Evolutionary conservation across 140 eudicot species (phyloP).

Genomic region (Artemisia princeps): DNA sequence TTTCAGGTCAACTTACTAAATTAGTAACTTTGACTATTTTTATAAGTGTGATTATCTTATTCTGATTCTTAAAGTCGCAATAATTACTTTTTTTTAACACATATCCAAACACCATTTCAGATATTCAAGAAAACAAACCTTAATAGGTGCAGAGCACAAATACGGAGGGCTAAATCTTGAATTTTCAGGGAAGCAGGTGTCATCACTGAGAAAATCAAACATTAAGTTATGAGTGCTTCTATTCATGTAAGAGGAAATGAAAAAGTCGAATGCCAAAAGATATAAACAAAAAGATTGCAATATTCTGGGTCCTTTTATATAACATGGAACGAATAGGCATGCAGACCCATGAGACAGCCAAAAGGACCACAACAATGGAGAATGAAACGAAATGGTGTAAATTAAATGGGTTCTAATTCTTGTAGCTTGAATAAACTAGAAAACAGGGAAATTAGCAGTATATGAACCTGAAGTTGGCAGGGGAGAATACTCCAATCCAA

Average conservation of each 20-base stretch:
- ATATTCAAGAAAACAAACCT: conserved; percentile 43
- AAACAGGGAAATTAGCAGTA: background rate
- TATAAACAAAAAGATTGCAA: no score
- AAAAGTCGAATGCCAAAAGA: no score
- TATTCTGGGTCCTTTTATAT: no score
- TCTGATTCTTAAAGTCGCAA: no score
- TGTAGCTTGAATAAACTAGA: background rate
- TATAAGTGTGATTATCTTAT: no score
- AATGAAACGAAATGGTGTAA: no score
- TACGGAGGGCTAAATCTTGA: conserved; percentile 56
- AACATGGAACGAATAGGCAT: no score
- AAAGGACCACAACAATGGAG: no score
- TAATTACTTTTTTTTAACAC: background rate
- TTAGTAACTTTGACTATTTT: no score
- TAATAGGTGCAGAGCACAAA: conserved; percentile 78
- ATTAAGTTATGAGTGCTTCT: background rate
- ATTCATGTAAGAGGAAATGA: no score
- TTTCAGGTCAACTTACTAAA: background rate
- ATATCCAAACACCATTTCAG: background rate
- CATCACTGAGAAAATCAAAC: conserved; percentile 38
- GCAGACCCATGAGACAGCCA: no score
- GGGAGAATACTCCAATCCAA: conserved; percentile 48
- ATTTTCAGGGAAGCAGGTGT: conserved; percentile 59
- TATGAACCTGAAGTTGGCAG: conserved; percentile 39
- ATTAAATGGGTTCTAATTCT: no score